Conservation (phyloP, 306 rosid genomes). For the Begonia peltatifolia region DNA sequence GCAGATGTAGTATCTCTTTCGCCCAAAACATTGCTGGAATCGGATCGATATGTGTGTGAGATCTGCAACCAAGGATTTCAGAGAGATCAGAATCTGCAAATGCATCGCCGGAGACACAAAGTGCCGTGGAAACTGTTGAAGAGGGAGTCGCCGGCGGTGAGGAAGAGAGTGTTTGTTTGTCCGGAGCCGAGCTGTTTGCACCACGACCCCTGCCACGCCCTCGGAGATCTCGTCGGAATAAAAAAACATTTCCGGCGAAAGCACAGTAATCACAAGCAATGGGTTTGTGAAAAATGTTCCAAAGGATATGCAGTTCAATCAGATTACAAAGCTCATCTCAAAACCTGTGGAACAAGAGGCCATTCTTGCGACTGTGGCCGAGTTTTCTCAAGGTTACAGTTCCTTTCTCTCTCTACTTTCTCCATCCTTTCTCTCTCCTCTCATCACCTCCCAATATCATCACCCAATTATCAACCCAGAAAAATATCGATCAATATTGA, state of each 20-base stretch:
- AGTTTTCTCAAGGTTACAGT: constrained; percentile 57
- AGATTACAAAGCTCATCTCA: constrained; percentile 94
- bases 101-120: constrained; percentile 92
- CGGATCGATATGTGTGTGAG: constrained; percentile 98
- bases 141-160: constrained; percentile 73
- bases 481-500: no score
- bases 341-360: constrained; percentile 94
- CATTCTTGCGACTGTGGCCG: constrained; percentile 98
- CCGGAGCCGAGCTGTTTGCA: constrained; percentile 91
- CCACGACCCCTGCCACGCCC: constrained; percentile 93
- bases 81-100: constrained; percentile 98
- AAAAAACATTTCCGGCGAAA: constrained; percentile 90
- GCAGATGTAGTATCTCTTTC: constrained; percentile 97
- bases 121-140: constrained; percentile 97
- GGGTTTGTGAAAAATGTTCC: constrained; percentile 85
- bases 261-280: constrained; percentile 89
- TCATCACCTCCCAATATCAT: neutral
- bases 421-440: neutral
- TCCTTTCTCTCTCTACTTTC: neutral
- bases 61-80: constrained; percentile 99
- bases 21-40: constrained; percentile 83
- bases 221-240: constrained; percentile 95
- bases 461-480: neutral
- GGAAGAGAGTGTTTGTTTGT: constrained; percentile 86
- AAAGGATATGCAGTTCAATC: constrained; percentile 96